Base-by-base conservation (phyloP, 345 rosid species). In the Clausena lansium region DNA sequence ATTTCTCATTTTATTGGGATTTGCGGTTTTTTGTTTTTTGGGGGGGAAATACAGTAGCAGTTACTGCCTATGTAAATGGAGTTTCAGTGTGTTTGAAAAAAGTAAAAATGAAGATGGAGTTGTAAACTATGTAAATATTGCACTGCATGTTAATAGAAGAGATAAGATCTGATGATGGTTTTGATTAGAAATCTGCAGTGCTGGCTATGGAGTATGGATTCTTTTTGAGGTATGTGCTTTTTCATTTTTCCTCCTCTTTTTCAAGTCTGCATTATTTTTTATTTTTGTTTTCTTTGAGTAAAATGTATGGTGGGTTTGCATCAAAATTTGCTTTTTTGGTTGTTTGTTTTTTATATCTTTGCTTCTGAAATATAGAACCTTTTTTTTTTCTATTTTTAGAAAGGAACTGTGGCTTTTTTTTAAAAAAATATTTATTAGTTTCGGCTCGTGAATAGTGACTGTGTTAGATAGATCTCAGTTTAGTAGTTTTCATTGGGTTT, bases 131-230 rank as follows among this genome's bases (percentile, higher is more conserved):
- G 36, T 38, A 30, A 22, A 64, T 55, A 15, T 78, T 77, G 55
- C 22, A 33, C 54, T 79, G 85, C 79, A 75, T 73, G 78, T 75
- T 33, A 41, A 58, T 11, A 54, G 74, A 54, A 72, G 69, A 54
- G 63, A 80, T 64, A 82, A 83, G 91, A 89, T 88, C 93, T 84
- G 80, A 76, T 74, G 75, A 66, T 75, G 57, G 75, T 75, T 79
- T 83, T 81, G 81, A 70, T 81, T 79, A 52, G 59, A 39, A 61
- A 62, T 78, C 81, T 76, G 82, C 67, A 39, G 13, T 6, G 19
- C 22, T n/a, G 59, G 50, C 50, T 45, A 10, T 45, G 5, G 0
- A 13, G 17, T 10, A 13, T 19, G n/a, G 70, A 24, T 50, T 27
- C 47, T 65, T 84, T 80, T 79, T 77, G 72, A 78, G 91, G 88